Evolutionary conservation across 2,329 filamentous ascomycete species (phyloP), one percentile per base, ranked within the genome.

Genomic region (Monilinia aucupariae): DNA sequence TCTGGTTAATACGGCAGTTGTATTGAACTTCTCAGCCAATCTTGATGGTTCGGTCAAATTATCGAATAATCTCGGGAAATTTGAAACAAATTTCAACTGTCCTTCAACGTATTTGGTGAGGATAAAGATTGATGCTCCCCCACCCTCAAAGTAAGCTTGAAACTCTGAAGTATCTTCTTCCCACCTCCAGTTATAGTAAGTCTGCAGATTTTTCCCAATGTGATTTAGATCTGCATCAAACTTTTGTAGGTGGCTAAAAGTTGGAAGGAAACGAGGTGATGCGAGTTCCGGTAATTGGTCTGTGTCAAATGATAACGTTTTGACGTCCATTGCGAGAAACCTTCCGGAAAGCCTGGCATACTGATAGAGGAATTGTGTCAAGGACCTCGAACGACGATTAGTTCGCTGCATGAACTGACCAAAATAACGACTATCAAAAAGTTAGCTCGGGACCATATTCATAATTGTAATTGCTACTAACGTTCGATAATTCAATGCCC

Each of bases 251-350:
- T 65, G 67, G 13, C 71, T 71, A 47, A 85, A 75, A 1, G 79
- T 77, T 30, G 75, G 69, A 13, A 86, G 73, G 63, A 82, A 86
- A 6, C 65, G 66, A 3, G 75, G 73, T 8, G 78, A 81, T 39
- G 78, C 72, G 34, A 81, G 72, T 15, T 78, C 76, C 13, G 76
- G 75, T 9, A 76, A 72, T 25, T 70, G 70, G 4, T 70, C 67
- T 10, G 74, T 53, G 10, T 68, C 73, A 25, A 63, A 59, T 20
- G 64, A 45, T 32, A 81, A 65, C 2, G 73, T 74, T 56, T 70
- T 70, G 43, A 75, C 68, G 68, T 87, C 85, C 65, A 84, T 73
- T 17, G 75, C 71, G 59, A 85, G 73, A 64, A 86, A 81, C 64
- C 78, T 78, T 15, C 79, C 81, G 1, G 82, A 75, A 51, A 87